A percentile compares a stretch with the other conserved stretches of the same genome.
phyloP scores from a whole-genome alignment of 225 moss, liverwort and hornwort genomes.

The Takakia lepidozioides region DNA sequence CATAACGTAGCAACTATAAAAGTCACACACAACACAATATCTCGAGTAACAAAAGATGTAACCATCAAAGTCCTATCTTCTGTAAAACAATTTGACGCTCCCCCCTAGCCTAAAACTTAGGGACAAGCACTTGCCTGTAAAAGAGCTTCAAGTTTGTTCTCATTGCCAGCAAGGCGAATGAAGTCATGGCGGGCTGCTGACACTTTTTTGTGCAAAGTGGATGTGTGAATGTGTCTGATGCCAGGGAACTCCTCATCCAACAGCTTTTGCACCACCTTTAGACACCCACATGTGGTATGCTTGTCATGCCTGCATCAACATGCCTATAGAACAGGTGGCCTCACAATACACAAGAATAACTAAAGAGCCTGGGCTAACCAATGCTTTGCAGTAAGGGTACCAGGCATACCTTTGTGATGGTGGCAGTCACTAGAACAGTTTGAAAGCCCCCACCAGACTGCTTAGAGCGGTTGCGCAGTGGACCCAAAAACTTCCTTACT shows the following conservation, averaged over 20 bases:
- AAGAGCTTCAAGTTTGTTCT: conserved; percentile 90
- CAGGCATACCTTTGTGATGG: conserved; percentile 67
- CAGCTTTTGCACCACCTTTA: conserved; percentile 78
- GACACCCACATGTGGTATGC: no score
- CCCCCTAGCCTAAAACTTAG: no score
- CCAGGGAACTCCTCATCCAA: conserved; percentile 97
- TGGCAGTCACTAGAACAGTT: conserved; percentile 87
- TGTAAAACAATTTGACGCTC: no score
- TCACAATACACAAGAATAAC: no score
- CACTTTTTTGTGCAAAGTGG: conserved; percentile 94
- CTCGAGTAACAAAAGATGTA: no score
- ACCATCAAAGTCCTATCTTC: no score
- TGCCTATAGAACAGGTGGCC: no score
- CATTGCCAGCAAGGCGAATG: conserved; percentile 70
- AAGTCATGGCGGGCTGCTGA: conserved; percentile 92
- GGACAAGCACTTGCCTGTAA: conserved; percentile 46
- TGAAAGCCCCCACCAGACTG: conserved; percentile 80
- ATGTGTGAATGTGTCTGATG: conserved; percentile 85
- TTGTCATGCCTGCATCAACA: no score
- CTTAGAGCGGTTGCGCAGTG: conserved; percentile 74
- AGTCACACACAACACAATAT: no score
- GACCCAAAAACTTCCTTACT: conserved; percentile 83
- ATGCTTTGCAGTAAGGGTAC: no score
- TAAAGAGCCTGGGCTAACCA: no score
- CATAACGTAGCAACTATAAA: no score